phyloP scores from a whole-genome alignment of 148 eudicot genomes.

The Persicaria tinctoria region DNA sequence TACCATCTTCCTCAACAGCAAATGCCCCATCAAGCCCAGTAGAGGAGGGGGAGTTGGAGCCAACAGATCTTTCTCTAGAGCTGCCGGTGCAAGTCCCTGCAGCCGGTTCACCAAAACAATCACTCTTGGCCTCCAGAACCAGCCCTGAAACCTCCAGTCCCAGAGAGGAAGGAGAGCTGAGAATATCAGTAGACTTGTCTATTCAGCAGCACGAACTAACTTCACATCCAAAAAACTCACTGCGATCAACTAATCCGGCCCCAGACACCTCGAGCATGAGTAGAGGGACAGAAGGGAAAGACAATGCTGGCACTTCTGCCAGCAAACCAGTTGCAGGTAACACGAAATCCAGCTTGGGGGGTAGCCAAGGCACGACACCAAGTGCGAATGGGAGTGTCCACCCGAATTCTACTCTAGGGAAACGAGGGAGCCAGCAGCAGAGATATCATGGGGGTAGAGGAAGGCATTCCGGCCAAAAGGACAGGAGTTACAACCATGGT shows the following conservation, averaged over 20 bases:
- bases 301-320: neutral
- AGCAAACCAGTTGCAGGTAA: neutral
- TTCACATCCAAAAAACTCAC: neutral
- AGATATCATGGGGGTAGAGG: slow-evolving; percentile 19
- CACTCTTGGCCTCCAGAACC: neutral
- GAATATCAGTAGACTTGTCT: neutral
- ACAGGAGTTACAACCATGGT: slow-evolving; percentile 32
- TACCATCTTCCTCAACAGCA: neutral
- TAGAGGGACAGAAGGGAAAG: neutral
- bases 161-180: slow-evolving; percentile 10
- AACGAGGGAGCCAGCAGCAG: slow-evolving; percentile 19
- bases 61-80: slow-evolving; percentile 2
- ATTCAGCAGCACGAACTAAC: neutral
- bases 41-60: slow-evolving; percentile 29
- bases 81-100: neutral
- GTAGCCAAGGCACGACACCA: neutral
- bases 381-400: neutral
- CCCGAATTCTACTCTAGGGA: slow-evolving; percentile 24
- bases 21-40: slow-evolving; percentile 15
- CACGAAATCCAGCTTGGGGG: neutral
- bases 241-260: neutral
- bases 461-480: slow-evolving; percentile 47
- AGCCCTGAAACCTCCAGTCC: slow-evolving; percentile 16
- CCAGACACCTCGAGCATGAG: neutral
- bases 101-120: neutral